Percentiles rank a stretch among this genome's conserved stretches.
phyloP scores from a whole-genome alignment of 2,329 filamentous ascomycete species.

The Thermomyces lanuginosus region DNA sequence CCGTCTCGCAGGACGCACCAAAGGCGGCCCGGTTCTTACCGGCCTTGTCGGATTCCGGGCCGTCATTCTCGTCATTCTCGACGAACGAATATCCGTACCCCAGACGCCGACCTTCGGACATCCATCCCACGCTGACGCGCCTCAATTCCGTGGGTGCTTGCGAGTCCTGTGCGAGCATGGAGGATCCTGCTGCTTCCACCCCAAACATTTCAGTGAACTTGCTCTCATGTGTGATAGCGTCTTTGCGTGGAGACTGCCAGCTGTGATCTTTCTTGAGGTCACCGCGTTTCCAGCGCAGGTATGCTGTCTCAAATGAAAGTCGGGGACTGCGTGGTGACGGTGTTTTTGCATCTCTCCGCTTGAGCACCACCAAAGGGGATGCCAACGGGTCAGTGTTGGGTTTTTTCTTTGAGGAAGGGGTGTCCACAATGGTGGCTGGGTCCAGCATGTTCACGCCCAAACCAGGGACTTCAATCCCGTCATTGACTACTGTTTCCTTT shows the following conservation, averaged over 20 bases:
- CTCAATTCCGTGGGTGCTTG: too few species aligned
- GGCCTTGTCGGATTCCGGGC: slow-evolving; percentile 1
- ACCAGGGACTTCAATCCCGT: too few species aligned
- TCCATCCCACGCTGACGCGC: slow-evolving; percentile 28
- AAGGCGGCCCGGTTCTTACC: not conserved
- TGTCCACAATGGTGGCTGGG: too few species aligned
- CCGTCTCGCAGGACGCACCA: not conserved
- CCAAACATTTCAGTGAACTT: slow-evolving; percentile 19
- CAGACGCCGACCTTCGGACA: slow-evolving; percentile 23
- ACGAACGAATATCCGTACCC: slow-evolving; percentile 26
- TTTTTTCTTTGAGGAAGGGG: slow-evolving; percentile 4
- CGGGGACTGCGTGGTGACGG: too few species aligned
- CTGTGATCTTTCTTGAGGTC: not conserved
- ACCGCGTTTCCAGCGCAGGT: not conserved
- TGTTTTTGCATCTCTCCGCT: slow-evolving; percentile 3
- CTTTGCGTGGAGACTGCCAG: not conserved
- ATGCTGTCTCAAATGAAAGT: not conserved
- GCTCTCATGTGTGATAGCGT: slow-evolving; percentile 7
- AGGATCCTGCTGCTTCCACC: not conserved
- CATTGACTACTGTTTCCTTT: too few species aligned
- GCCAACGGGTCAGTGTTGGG: not conserved
- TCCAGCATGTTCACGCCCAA: too few species aligned
- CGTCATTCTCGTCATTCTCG: slow-evolving; percentile 10
- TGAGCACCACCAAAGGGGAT: slow-evolving; percentile 2
- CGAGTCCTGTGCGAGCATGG: slow-evolving; percentile 9